These are phyloP conservation scores for Cordyceps cicadae DNA, from an alignment of 2,329 filamentous ascomycete species.

Conservation along the genomic window DNA sequence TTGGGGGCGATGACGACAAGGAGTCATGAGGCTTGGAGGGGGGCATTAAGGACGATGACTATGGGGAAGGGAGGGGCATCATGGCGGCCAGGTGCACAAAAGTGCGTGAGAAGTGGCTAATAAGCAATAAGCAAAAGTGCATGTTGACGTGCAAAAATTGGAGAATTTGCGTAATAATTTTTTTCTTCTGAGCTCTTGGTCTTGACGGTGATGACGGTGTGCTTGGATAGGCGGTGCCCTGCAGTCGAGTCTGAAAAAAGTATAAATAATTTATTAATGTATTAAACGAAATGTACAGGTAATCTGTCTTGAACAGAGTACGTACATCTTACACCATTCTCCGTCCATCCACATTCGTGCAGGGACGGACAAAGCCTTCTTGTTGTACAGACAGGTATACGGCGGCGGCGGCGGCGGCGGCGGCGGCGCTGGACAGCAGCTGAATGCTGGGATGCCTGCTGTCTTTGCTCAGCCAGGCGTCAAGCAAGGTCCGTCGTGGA, in stretches of 20 bases:
- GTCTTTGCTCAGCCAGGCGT: slow-evolving; percentile 7
- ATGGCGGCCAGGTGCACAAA: background rate
- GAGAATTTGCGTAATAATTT: background rate
- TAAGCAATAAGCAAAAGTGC: background rate
- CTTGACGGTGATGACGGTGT: too few relatives aligned
- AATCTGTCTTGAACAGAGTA: too few relatives aligned
- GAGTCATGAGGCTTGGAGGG: slow-evolving; percentile 3
- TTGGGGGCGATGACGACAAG: slow-evolving; percentile 10
- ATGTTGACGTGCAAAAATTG: background rate
- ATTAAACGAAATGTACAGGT: too few relatives aligned
- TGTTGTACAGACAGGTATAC: background rate
- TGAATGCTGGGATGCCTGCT: too few relatives aligned
- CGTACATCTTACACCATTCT: background rate
- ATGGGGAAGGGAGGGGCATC: background rate
- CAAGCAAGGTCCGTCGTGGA: background rate
- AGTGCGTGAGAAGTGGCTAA: background rate
- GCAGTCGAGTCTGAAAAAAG: too few relatives aligned
- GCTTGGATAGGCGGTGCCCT: background rate
- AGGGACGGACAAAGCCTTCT: background rate
- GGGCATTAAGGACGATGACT: background rate
- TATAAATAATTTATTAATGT: background rate
- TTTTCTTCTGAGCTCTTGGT: background rate
- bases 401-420: background rate
- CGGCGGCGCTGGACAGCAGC: background rate
- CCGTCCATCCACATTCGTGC: background rate